Base-by-base conservation (phyloP, 2,329 filamentous ascomycete genomes). In the Saccharata proteae region DNA sequence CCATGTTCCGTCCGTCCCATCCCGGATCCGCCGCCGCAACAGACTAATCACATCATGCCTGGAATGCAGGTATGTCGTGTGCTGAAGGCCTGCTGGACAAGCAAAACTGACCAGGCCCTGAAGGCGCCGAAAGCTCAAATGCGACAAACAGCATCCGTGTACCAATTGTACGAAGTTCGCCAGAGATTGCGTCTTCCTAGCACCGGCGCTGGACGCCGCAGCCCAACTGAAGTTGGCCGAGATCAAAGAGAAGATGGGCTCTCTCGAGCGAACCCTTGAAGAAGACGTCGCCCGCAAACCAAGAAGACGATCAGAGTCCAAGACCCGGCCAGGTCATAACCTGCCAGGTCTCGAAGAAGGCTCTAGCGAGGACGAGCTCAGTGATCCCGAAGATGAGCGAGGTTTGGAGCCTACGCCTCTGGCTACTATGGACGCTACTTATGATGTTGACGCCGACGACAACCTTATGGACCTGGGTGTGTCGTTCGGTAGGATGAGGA, bases 241-340 rank as follows among this genome's bases (percentile, higher is more conserved):
- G 46, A 77, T 85, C 51, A 85, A 85, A 56, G 80, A 85, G 51
- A 77, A 78, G 53, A 80, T 84, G 54, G 78, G 77, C 16, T 72
- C 70, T 6, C 57, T 84, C 12, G 80, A 84, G 55, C 65, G 73
- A 32, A 70, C 75, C 34, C 62, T 84, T 5, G 80, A 83, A 52
- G 61, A 74, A 25, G 76, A 81, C 49, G 69, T 80, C 17, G 73
- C 71, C 11, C 65, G 66, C 34, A 61, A 57, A 45, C 16, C 18
- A 1, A 16, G 19, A n/a, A 11, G 27, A 7, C 33, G 28, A 4
- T 14, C 14, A 5, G 24, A 38, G 36, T 15, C 26, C 13, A 27
- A 38, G 30, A 18, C 36, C 12, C 44, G 22, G 16, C 42, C 6
- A 26, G 35, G 30, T 6, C 24, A 26, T 7, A 29, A 29, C 13